Percentiles rank a stretch among this genome's conserved stretches.
Evolutionary conservation across 768 basidiomycete species (phyloP).

Genomic region (Trichaptum fuscoviolaceum): DNA sequence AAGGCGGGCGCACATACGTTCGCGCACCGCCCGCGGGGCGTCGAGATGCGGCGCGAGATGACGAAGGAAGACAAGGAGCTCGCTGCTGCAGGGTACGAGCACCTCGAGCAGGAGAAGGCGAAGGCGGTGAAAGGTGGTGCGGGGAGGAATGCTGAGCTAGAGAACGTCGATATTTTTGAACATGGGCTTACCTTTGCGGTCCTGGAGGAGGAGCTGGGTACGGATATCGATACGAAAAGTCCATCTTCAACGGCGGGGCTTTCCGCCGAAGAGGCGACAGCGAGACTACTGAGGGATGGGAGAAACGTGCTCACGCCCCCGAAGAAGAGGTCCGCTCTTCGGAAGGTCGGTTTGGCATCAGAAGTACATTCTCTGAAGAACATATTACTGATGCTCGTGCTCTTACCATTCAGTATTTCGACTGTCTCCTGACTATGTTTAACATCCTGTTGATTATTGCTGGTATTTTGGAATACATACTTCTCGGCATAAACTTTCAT

Average conservation of each 20-base stretch:
- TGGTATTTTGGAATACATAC: constrained; percentile 59
- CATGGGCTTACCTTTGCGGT: constrained; percentile 41
- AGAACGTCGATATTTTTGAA: constrained; percentile 54
- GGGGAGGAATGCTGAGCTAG: constrained; percentile 22
- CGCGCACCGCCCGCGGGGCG: constrained; percentile 42
- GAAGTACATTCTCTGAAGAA: neutral
- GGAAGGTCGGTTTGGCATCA: constrained; percentile 40
- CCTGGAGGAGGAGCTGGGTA: constrained; percentile 37
- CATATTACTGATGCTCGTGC: constrained; percentile 12
- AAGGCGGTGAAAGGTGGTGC: constrained; percentile 29
- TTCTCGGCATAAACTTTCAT: constrained; percentile 53
- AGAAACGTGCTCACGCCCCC: constrained; percentile 62
- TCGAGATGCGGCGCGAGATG: constrained; percentile 55
- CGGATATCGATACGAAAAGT: constrained; percentile 49
- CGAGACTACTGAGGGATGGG: constrained; percentile 51
- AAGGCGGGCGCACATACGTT: constrained; percentile 22
- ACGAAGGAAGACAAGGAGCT: constrained; percentile 66
- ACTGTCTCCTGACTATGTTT: constrained; percentile 56
- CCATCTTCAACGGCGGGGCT: constrained; percentile 47
- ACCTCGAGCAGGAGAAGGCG: constrained; percentile 45
- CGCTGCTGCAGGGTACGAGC: constrained; percentile 64
- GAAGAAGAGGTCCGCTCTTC: constrained; percentile 57
- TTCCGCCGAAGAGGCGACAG: constrained; percentile 44
- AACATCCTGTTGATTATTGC: constrained; percentile 64
- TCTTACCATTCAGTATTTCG: constrained; percentile 43